Evolutionary conservation across 2,329 filamentous ascomycete species (phyloP).

Genomic region (Talaromyces sp.): DNA sequence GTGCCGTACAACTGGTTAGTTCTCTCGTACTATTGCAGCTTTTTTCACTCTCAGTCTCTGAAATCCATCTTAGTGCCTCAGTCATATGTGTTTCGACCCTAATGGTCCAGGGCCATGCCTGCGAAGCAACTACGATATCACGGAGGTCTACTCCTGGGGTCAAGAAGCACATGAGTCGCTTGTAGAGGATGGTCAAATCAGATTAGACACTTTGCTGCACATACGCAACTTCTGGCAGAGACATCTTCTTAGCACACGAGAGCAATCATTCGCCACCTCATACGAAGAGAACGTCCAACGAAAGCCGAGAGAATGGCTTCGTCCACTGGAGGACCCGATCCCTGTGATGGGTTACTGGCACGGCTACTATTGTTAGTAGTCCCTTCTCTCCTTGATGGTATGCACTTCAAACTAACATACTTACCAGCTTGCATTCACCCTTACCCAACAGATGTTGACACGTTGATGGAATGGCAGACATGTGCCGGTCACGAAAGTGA

Average conservation of each 20-base stretch:
- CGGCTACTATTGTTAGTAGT: constrained; percentile 33
- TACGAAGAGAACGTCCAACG: constrained; percentile 20
- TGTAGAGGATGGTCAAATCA: constrained; percentile 22
- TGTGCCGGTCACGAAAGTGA: constrained; percentile 31
- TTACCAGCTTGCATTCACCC: constrained; percentile 37
- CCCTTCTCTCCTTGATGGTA: background rate
- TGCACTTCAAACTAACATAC: background rate
- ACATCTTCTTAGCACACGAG: constrained; percentile 32
- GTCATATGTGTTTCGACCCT: constrained; percentile 33
- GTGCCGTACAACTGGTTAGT: constrained; percentile 31
- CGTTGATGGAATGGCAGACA: constrained; percentile 32
- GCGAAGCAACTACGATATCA: constrained; percentile 33
- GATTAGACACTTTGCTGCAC: constrained; percentile 34
- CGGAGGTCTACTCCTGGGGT: constrained; percentile 27
- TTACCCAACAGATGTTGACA: constrained; percentile 23
- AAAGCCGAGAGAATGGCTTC: constrained; percentile 24
- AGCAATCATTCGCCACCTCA: constrained; percentile 26
- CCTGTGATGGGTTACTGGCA: constrained; percentile 28
- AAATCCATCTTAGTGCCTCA: constrained; percentile 27
- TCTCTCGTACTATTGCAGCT: background rate
- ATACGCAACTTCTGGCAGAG: constrained; percentile 44
- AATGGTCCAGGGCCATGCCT: constrained; percentile 23
- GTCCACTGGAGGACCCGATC: constrained; percentile 4
- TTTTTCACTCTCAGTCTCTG: background rate
- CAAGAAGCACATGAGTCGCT: constrained; percentile 13